Percentiles rank a stretch among this genome's conserved stretches.
Conservation (phyloP, 192 early-diverging fungal genomes). For the Rhizoclosmatium sp. region DNA sequence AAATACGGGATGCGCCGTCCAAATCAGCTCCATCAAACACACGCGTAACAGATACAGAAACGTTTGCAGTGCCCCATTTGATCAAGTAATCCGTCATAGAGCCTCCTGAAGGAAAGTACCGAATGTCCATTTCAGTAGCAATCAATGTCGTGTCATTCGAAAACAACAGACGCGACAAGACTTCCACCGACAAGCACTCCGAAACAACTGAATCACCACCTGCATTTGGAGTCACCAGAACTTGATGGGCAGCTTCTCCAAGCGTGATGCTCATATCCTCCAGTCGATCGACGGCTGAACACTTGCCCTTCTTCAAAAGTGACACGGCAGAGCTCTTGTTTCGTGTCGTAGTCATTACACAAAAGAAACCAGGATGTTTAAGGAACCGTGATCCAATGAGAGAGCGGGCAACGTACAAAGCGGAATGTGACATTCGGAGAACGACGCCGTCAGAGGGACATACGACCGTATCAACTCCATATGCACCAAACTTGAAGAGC, state of each 20-base stretch:
- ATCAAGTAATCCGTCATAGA: constrained; percentile 44
- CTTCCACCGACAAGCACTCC: constrained; percentile 37
- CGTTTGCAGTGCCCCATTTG: background rate
- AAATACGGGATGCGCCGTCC: constrained; percentile 12
- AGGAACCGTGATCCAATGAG: background rate
- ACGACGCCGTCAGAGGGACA: constrained; percentile 26
- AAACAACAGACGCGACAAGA: constrained; percentile 22
- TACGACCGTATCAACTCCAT: constrained; percentile 25
- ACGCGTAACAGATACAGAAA: constrained; percentile 42
- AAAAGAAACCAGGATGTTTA: constrained; percentile 16
- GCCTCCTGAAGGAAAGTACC: constrained; percentile 41
- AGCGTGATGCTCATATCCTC: background rate
- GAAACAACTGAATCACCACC: constrained; percentile 45
- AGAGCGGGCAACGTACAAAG: constrained; percentile 8
- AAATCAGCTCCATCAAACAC: constrained; percentile 18
- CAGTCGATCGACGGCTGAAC: background rate
- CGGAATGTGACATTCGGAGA: constrained; percentile 4
- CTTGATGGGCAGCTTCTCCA: background rate
- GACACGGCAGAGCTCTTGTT: background rate
- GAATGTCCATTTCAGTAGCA: constrained; percentile 44
- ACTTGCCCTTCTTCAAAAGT: background rate
- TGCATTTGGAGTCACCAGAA: constrained; percentile 39
- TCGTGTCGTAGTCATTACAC: constrained; percentile 18
- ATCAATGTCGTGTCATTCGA: background rate
- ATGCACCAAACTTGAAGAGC: constrained; percentile 24